Percentiles rank a stretch among this genome's conserved stretches.
Conservation (phyloP, 371 early-diverging fungal genomes). For the Mortierella sp. region DNA sequence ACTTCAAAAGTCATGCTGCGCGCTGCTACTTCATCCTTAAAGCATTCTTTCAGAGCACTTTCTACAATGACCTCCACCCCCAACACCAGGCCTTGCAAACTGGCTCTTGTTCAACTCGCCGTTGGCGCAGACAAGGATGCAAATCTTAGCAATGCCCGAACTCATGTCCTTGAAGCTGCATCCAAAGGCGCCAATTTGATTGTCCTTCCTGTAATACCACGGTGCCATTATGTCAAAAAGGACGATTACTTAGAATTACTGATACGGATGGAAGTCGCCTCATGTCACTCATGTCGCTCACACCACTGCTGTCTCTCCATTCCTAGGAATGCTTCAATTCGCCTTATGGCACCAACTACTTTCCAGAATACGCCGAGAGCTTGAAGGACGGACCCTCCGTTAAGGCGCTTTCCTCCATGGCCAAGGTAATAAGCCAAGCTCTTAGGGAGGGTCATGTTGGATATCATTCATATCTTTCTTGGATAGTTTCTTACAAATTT, state of each 20-base stretch:
- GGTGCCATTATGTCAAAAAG: neutral
- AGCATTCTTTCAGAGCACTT: constrained; percentile 12
- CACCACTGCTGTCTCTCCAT: neutral
- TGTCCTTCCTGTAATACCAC: constrained; percentile 84
- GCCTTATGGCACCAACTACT: constrained; percentile 92
- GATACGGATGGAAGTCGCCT: too few relatives aligned
- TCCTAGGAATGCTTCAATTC: constrained; percentile 94
- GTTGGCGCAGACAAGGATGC: constrained; percentile 77
- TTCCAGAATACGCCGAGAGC: constrained; percentile 82
- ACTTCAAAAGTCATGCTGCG: constrained; percentile 28
- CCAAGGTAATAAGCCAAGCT: constrained; percentile 62
- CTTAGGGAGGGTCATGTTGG: too few relatives aligned
- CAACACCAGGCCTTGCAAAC: constrained; percentile 62
- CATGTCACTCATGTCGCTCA: too few relatives aligned
- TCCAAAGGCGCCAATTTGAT: constrained; percentile 84
- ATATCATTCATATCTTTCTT: too few relatives aligned
- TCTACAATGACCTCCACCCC: constrained; percentile 51
- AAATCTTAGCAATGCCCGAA: constrained; percentile 84
- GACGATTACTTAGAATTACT: too few relatives aligned
- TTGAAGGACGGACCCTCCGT: constrained; percentile 69
- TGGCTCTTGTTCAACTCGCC: constrained; percentile 85
- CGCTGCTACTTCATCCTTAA: constrained; percentile 22
- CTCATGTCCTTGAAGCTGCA: constrained; percentile 86
- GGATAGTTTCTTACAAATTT: too few relatives aligned
- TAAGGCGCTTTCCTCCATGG: constrained; percentile 81